Evolutionary conservation across 257 asterid genomes (phyloP).

Genomic region (Plantago ovata): DNA sequence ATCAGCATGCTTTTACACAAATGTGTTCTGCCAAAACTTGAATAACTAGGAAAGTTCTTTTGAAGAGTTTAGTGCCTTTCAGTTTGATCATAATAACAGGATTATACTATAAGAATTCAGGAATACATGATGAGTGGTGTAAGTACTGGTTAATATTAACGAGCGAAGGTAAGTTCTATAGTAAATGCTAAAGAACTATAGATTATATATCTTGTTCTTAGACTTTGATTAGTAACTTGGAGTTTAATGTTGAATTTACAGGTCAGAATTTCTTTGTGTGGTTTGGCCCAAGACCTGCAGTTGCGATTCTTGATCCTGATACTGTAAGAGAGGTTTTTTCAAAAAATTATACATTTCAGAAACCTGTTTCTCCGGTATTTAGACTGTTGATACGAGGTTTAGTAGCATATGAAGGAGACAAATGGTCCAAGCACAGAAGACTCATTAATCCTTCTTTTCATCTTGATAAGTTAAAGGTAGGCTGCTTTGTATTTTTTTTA

Average conservation of each 20-base stretch:
- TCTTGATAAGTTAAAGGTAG: constrained; percentile 40
- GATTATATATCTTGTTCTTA: no score
- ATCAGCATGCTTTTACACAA: no score
- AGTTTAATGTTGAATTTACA: constrained; percentile 14
- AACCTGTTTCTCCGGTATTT: constrained; percentile 24
- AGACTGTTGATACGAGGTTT: constrained; percentile 33
- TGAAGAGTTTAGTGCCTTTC: no score
- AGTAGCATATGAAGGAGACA: constrained; percentile 25
- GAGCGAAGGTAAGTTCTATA: no score
- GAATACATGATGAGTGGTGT: no score
- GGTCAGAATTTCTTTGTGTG: constrained; percentile 43
- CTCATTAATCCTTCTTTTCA: constrained; percentile 53
- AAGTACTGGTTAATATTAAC: no score
- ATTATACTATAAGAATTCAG: no score
- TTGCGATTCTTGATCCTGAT: constrained; percentile 35
- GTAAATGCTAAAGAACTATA: no score
- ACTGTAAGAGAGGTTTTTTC: constrained; percentile 38
- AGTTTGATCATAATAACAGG: no score
- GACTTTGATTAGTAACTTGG: no score
- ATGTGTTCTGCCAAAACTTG: no score
- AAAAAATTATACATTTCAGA: constrained; percentile 34
- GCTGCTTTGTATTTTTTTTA: background rate
- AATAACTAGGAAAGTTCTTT: no score
- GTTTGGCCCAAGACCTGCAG: constrained; percentile 44
- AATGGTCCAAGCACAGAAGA: constrained; percentile 50